Evolutionary conservation across 352 stramenopile species (phyloP).

Genomic region (Phytophthora kernoviae): DNA sequence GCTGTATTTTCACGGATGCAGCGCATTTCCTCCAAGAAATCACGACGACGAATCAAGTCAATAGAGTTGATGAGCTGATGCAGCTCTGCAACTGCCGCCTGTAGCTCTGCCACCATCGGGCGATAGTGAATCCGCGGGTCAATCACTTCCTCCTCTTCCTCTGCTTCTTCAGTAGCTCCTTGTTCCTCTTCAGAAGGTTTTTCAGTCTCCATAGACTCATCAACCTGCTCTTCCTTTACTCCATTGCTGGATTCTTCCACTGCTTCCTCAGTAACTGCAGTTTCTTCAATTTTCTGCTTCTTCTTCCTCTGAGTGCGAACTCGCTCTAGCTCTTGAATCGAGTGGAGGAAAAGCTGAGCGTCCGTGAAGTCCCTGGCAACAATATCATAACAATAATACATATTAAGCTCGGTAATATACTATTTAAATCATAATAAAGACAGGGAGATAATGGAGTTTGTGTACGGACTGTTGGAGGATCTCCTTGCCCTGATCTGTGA

Average conservation of each 20-base stretch:
- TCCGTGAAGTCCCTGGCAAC: conserved; percentile 77
- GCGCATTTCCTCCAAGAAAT: conserved; percentile 87
- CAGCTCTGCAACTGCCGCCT: conserved; percentile 76
- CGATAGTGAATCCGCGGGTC: conserved; percentile 87
- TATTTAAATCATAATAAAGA: not conserved
- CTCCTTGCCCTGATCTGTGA: conserved; percentile 81
- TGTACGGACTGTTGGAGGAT: conserved; percentile 66
- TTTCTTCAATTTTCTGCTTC: conserved; percentile 31
- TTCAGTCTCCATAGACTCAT: conserved; percentile 36
- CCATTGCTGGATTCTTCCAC: conserved; percentile 4
- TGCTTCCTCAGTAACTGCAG: conserved; percentile 7
- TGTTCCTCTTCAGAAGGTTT: conserved; percentile 44
- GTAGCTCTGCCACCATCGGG: conserved; percentile 83
- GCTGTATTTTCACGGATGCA: conserved; percentile 88
- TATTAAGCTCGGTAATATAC: not conserved
- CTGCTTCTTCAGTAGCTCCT: conserved; percentile 39
- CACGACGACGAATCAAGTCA: conserved; percentile 76
- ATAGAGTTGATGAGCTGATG: conserved; percentile 90
- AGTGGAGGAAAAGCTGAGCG: conserved; percentile 81
- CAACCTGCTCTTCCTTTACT: conserved; percentile 32
- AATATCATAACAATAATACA: conserved; percentile 3
- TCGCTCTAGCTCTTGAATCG: conserved; percentile 82
- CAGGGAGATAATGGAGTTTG: not conserved
- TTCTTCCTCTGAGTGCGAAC: conserved; percentile 61
- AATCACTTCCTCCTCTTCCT: conserved; percentile 76